A percentile compares a stretch with the other conserved stretches of the same genome.
phyloP scores from a whole-genome alignment of 345 rosid species.

The Dovyalis caffra region DNA sequence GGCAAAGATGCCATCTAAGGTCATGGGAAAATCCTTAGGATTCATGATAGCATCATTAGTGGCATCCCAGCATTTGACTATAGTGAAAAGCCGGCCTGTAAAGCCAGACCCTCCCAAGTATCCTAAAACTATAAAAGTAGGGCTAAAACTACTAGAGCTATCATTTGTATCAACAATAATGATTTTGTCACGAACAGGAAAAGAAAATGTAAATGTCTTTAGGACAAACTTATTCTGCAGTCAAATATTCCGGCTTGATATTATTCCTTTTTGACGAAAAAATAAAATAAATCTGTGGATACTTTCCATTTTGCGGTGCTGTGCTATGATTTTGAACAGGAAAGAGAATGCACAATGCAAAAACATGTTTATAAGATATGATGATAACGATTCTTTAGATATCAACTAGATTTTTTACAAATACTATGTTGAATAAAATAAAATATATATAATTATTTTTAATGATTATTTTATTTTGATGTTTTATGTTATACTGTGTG shows the following conservation, averaged over 20 bases:
- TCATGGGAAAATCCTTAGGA: background rate
- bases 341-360: background rate
- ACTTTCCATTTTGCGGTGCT: background rate
- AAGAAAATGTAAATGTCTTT: background rate
- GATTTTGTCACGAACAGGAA: background rate
- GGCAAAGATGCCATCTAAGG: background rate
- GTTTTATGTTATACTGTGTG: no score
- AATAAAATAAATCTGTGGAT: background rate
- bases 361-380: background rate
- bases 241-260: background rate
- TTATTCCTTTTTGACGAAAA: background rate
- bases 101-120: background rate
- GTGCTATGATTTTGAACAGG: background rate
- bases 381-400: background rate
- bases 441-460: no score
- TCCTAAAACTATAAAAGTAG: no score
- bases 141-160: background rate
- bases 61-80: constrained; percentile 14
- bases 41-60: constrained; percentile 26
- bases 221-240: background rate
- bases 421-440: no score
- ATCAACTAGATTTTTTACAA: no score
- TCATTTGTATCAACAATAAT: background rate
- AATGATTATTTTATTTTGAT: no score
- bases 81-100: background rate